Evolutionary conservation across 2,329 filamentous ascomycete species (phyloP), one percentile per base, ranked within the genome.

Genomic region (Claviceps citrina): DNA sequence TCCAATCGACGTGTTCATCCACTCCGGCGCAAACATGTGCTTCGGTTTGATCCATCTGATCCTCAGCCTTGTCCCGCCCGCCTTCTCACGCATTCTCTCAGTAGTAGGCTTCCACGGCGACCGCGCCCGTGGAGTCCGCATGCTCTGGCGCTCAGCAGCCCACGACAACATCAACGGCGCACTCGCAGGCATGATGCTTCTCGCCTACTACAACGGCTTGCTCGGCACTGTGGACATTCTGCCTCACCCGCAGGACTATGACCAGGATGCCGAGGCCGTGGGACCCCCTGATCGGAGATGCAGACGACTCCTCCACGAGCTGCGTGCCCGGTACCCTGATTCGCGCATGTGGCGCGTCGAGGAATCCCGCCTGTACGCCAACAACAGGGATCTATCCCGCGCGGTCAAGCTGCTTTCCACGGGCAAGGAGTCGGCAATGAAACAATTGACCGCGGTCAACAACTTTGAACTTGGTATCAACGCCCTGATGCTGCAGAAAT

Each of bases 61-160:
- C 40, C 78, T 96, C n/a, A 93, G 85, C 10, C 81, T 96, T 64
- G 78, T 96, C 1, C 93, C 91, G 0, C 91, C 91, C 0, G 76
- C 87, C 0, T 94, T 96, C 58, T 81, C 76, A n/a, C 81, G 77
- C 41, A 71, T 98, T 1, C 68, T 96, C 4, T 84, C 80, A 43
- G 80, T 96, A 31, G 81, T 95, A 24, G 91, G 91, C 1, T 96
- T 96, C 62, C 78, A 76, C 45, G 91, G 91, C 25, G 87, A 96
- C 55, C 79, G 87, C 32, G 76, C 84, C 45, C 72, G 80, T 30
- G 91, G 87, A 8, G 69, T 95, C 25, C 68, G 72, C 30, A 81
- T 95, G 74, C 74, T 98, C 4, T 98, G 91, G 91, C 78, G 84
- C 55, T 84, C 85, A 10, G 86, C 84, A 18, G 77, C 78, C 37